A percentile compares a stretch with the other conserved stretches of the same genome.
phyloP scores from a whole-genome alignment of 2,329 filamentous ascomycete genomes.

The Blastomyces gilchristii region DNA sequence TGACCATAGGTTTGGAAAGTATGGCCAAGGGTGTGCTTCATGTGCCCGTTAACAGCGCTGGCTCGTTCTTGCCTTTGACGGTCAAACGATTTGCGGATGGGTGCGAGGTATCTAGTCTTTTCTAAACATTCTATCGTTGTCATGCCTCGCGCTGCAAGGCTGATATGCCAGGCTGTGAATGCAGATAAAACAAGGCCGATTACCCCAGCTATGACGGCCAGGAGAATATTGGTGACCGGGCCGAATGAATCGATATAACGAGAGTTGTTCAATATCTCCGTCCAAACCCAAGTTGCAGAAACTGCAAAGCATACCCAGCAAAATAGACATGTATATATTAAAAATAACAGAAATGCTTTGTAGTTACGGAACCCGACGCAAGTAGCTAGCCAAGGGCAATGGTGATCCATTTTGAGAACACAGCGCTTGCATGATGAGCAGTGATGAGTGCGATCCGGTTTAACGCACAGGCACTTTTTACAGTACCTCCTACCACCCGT shows the following conservation, averaged over 20 bases:
- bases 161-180: constrained; percentile 87
- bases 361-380: constrained; percentile 92
- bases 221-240: constrained; percentile 82
- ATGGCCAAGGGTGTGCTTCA: constrained; percentile 29
- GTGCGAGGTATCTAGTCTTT: constrained; percentile 86
- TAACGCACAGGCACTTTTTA: constrained; percentile 92
- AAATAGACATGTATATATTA: constrained; percentile 80
- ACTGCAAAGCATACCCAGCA: constrained; percentile 73
- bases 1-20: constrained; percentile 54
- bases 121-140: constrained; percentile 96
- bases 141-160: constrained; percentile 65
- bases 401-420: constrained; percentile 98
- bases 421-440: constrained; percentile 91
- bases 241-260: constrained; percentile 65
- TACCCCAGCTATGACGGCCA: constrained; percentile 78
- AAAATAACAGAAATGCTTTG: constrained; percentile 87
- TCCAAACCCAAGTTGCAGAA: constrained; percentile 71
- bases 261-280: constrained; percentile 62
- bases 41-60: constrained; percentile 24
- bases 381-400: constrained; percentile 95
- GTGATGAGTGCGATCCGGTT: constrained; percentile 93
- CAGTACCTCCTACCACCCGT: constrained; percentile 81
- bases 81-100: constrained; percentile 61
- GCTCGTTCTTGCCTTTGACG: constrained; percentile 44
- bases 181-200: constrained; percentile 80